A percentile compares a stretch with the other conserved stretches of the same genome.
phyloP scores from a whole-genome alignment of 164 flowering plant genomes.

The Kingdonia uniflora region DNA sequence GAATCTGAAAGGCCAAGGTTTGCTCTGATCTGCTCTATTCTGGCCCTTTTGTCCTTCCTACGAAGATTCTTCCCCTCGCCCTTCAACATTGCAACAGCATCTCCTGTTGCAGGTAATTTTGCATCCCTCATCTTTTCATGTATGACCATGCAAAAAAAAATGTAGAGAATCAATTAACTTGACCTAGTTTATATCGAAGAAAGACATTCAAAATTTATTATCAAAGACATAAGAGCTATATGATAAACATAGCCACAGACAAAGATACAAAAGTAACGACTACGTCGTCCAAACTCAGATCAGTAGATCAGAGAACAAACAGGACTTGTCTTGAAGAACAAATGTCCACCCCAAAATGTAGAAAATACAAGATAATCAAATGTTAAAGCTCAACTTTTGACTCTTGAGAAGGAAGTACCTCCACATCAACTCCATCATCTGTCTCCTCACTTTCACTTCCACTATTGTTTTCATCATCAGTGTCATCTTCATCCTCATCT shows the following conservation, averaged over 20 bases:
- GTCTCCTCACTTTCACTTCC: conserved; percentile 47
- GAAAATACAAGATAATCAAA: too few species aligned
- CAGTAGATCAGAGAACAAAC: too few species aligned
- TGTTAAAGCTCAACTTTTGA: too few species aligned
- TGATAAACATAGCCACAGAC: too few species aligned
- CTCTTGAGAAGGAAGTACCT: conserved; percentile 26
- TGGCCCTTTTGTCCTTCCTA: conserved; percentile 81
- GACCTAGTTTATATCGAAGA: too few species aligned
- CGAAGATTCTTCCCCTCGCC: conserved; percentile 75
- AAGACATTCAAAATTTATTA: too few species aligned
- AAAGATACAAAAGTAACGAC: too few species aligned
- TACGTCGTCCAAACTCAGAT: too few species aligned
- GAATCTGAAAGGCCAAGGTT: conserved; percentile 97
- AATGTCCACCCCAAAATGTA: too few species aligned
- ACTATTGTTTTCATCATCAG: conserved; percentile 32
- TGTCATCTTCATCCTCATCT: conserved; percentile 61
- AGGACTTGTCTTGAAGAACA: too few species aligned
- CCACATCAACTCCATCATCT: conserved; percentile 43
- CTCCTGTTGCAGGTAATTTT: conserved; percentile 41
- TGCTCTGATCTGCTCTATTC: conserved; percentile 95
- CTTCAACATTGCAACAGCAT: conserved; percentile 78
- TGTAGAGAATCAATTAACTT: conserved; percentile 2
- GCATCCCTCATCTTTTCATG: conserved; percentile 27
- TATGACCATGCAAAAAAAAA: conserved; percentile 6
- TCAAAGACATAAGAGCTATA: too few species aligned